These are phyloP conservation scores for Lupinus albus DNA, from an alignment of 306 rosid species.

Conservation along the genomic window DNA sequence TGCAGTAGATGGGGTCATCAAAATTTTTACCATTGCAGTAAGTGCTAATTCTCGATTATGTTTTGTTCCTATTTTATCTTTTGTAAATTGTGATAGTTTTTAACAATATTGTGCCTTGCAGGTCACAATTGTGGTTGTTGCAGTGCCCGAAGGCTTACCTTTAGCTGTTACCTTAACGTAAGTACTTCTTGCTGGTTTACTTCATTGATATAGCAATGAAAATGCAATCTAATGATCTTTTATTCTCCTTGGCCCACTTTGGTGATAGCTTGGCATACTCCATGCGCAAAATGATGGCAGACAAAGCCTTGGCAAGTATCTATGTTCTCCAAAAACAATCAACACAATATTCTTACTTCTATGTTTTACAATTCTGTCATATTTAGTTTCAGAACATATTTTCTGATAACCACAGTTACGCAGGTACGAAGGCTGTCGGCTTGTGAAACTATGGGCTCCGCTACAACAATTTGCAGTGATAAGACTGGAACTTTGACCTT, in stretches of 20 bases:
- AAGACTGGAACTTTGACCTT: slow-evolving; percentile 93
- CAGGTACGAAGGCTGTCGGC: slow-evolving; percentile 97
- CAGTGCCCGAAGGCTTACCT: slow-evolving; percentile 98
- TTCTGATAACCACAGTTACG: slow-evolving; percentile 38
- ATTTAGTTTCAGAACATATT: slow-evolving; percentile 4
- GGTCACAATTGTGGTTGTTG: slow-evolving; percentile 99
- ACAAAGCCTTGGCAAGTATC: slow-evolving; percentile 84
- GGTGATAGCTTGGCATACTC: slow-evolving; percentile 85
- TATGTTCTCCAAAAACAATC: slow-evolving; percentile 5
- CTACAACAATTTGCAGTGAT: slow-evolving; percentile 93
- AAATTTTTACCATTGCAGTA: slow-evolving; percentile 92
- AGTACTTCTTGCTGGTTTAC: slow-evolving; percentile 41
- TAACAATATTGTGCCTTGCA: slow-evolving; percentile 51
- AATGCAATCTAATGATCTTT: slow-evolving; percentile 22
- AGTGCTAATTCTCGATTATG: slow-evolving; percentile 45
- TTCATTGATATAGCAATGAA: slow-evolving; percentile 28
- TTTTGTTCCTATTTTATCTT: neutral
- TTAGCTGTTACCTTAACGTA: slow-evolving; percentile 98
- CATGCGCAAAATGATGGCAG: slow-evolving; percentile 99
- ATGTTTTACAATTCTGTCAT: slow-evolving; percentile 4
- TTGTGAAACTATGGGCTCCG: slow-evolving; percentile 97
- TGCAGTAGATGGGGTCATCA: slow-evolving; percentile 67
- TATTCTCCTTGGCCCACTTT: slow-evolving; percentile 31
- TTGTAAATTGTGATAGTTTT: slow-evolving; percentile 9
- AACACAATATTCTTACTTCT: slow-evolving; percentile 2